A percentile compares a stretch with the other conserved stretches of the same genome.
Conservation (phyloP, 192 early-diverging fungal species). For the Funneliformis geosporum region DNA sequence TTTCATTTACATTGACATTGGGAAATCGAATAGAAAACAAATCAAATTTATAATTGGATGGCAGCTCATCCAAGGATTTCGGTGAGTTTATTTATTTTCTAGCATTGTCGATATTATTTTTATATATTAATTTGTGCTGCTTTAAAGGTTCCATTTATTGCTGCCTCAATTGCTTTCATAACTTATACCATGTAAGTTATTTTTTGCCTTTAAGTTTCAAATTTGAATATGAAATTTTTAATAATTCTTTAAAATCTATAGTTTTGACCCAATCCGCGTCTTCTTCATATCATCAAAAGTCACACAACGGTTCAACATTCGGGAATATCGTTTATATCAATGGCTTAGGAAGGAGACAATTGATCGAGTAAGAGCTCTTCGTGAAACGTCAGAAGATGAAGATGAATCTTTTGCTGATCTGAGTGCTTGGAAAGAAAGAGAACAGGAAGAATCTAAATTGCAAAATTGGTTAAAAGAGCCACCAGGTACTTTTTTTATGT, state of each 20-base stretch:
- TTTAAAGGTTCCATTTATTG: conserved; percentile 71
- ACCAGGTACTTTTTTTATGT: conserved; percentile 45
- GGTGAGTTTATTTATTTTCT: conserved; percentile 34
- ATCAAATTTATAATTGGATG: conserved; percentile 64
- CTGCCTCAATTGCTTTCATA: conserved; percentile 73
- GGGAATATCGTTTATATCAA: conserved; percentile 59
- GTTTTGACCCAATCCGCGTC: conserved; percentile 88
- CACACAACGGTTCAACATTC: conserved; percentile 75
- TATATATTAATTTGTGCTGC: conserved; percentile 10
- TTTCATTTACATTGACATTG: conserved; percentile 29
- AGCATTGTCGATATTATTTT: conserved; percentile 9
- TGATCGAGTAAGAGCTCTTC: conserved; percentile 41
- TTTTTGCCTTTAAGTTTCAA: not conserved
- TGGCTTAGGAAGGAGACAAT: conserved; percentile 62
- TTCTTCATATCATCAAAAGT: conserved; percentile 87
- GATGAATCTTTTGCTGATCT: conserved; percentile 30
- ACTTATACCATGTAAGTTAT: conserved; percentile 63
- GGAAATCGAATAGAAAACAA: conserved; percentile 45
- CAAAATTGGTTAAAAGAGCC: conserved; percentile 58
- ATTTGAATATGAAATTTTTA: not conserved
- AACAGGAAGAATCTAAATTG: conserved; percentile 57
- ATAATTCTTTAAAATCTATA: conserved; percentile 18
- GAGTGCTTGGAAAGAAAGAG: conserved; percentile 58
- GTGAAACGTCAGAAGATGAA: conserved; percentile 36
- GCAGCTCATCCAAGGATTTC: conserved; percentile 69